Evolutionary conservation across 2,329 filamentous ascomycete species (phyloP).

Genomic region (Hirsutella thompsonii): DNA sequence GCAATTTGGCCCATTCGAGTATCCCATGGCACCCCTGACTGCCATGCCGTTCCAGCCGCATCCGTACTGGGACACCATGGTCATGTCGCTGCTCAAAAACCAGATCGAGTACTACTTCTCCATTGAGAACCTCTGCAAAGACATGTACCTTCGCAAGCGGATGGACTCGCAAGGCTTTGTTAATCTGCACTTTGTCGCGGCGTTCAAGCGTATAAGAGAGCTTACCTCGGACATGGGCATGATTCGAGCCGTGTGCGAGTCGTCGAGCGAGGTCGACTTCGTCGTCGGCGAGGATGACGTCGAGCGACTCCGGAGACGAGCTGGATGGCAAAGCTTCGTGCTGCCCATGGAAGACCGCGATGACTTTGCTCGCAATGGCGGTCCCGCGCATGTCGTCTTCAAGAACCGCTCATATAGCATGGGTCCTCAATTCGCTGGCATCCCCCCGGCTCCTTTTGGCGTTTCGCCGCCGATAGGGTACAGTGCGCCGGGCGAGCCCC

Average conservation of each 20-base stretch:
- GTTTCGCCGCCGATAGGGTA: constrained; percentile 16
- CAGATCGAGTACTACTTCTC: constrained; percentile 92
- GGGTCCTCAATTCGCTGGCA: constrained; percentile 17
- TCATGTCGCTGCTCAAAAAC: constrained; percentile 28
- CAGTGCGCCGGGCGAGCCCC: constrained; percentile 12
- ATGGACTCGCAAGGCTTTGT: constrained; percentile 97
- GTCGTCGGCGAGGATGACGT: constrained; percentile 61
- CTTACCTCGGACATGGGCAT: constrained; percentile 50
- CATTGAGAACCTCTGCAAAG: constrained; percentile 87
- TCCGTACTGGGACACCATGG: constrained; percentile 41
- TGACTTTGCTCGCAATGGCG: constrained; percentile 59
- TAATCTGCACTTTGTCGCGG: constrained; percentile 61
- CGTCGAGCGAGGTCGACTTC: constrained; percentile 62
- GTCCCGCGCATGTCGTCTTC: constrained; percentile 32
- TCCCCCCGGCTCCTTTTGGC: constrained; percentile 18
- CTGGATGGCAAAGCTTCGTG: constrained; percentile 73
- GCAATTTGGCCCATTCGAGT: constrained; percentile 24
- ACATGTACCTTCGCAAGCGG: constrained; percentile 72
- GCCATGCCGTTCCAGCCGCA: constrained; percentile 19
- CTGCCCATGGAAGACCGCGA: constrained; percentile 60
- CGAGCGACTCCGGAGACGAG: constrained; percentile 62
- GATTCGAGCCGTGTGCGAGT: constrained; percentile 61
- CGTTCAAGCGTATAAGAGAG: constrained; percentile 61
- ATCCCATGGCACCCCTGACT: constrained; percentile 24
- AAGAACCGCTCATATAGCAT: constrained; percentile 19